These are phyloP conservation scores for Cryptosporidium sp. DNA, from an alignment of 169 alveolate genomes.

Conservation along the genomic window DNA sequence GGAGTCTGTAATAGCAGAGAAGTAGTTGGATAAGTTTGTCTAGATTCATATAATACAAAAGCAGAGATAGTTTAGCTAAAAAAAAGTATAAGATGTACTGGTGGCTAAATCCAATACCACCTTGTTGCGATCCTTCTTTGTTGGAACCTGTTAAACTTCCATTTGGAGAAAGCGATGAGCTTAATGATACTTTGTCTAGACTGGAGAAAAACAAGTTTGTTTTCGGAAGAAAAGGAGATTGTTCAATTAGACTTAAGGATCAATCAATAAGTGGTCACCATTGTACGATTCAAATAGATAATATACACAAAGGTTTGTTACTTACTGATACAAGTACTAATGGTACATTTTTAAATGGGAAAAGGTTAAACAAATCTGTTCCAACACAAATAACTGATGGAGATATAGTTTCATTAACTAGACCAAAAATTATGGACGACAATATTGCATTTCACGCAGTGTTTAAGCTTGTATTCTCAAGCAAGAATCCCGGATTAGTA, in stretches of 20 bases:
- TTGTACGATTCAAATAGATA: constrained; percentile 36
- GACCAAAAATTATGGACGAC: constrained; percentile 70
- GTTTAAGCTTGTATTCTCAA: constrained; percentile 50
- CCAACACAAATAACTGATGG: constrained; percentile 61
- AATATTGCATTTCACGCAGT: constrained; percentile 65
- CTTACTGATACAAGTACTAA: constrained; percentile 67
- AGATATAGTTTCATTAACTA: constrained; percentile 57
- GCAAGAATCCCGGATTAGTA: constrained; percentile 22
- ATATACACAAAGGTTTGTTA: constrained; percentile 8
- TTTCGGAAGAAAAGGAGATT: constrained; percentile 72
- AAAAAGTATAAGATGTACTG: constrained; percentile 37
- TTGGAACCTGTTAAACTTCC: constrained; percentile 63
- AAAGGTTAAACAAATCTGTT: constrained; percentile 39
- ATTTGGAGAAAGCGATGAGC: neutral
- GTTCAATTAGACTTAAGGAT: constrained; percentile 66
- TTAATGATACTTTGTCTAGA: neutral
- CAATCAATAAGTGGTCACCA: constrained; percentile 75
- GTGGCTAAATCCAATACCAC: constrained; percentile 74
- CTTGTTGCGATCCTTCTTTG: constrained; percentile 74
- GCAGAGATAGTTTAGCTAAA: neutral
- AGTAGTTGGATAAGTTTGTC: neutral
- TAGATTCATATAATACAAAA: neutral
- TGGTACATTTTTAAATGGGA: constrained; percentile 72
- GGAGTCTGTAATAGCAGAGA: neutral
- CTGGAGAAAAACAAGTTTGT: constrained; percentile 13